phyloP scores from a whole-genome alignment of 148 eudicot species.

The Simmondsia chinensis region DNA sequence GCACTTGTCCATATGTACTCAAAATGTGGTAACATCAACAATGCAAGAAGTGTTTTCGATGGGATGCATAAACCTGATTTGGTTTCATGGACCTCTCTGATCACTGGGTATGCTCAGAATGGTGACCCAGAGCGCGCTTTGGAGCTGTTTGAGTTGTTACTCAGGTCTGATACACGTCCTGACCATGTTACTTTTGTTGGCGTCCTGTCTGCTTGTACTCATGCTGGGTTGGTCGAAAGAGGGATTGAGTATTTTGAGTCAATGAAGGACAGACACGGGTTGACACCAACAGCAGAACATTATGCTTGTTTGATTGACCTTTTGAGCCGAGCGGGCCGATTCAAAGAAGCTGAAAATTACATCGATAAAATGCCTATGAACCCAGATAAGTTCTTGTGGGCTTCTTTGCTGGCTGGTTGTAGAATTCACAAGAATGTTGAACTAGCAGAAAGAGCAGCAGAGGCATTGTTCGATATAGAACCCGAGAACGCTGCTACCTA shows the following conservation, averaged over 20 bases:
- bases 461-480: slow-evolving; percentile 26
- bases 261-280: slow-evolving; percentile 23
- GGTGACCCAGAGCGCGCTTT: slow-evolving; percentile 28
- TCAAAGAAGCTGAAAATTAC: slow-evolving; percentile 35
- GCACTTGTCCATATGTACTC: slow-evolving; percentile 46
- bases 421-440: slow-evolving; percentile 37
- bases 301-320: slow-evolving; percentile 37
- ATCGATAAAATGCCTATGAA: slow-evolving; percentile 37
- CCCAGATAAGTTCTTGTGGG: slow-evolving; percentile 38
- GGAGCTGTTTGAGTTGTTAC: slow-evolving; percentile 22
- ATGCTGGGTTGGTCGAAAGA: slow-evolving; percentile 34
- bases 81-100: slow-evolving; percentile 34
- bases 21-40: slow-evolving; percentile 33
- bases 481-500: slow-evolving; percentile 40
- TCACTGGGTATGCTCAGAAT: slow-evolving; percentile 35
- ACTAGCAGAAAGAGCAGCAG: slow-evolving; percentile 33
- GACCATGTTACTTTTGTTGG: slow-evolving; percentile 39
- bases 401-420: slow-evolving; percentile 41
- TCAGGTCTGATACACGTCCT: slow-evolving; percentile 23
- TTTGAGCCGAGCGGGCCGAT: slow-evolving; percentile 33
- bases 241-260: slow-evolving; percentile 33
- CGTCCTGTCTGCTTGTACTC: slow-evolving; percentile 39
- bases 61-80: slow-evolving; percentile 21
- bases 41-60: slow-evolving; percentile 26
- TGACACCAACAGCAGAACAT: slow-evolving; percentile 24